Evolutionary conservation across 1,284 basidiomycete genomes (phyloP).

Genomic region (Hemileia vastatrix): DNA sequence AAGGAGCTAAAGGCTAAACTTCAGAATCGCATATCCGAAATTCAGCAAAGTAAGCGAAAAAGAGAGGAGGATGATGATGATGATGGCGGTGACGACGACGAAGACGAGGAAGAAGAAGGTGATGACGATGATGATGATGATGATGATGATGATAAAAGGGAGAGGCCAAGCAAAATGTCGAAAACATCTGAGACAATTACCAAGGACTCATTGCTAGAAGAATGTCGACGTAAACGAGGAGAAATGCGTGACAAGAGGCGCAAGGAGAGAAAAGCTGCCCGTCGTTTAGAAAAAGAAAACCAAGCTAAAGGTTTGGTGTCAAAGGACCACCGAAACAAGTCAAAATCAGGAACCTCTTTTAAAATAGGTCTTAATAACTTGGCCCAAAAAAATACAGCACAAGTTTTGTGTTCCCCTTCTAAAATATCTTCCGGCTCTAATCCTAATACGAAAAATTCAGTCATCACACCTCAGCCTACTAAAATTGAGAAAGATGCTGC

Average conservation of each 20-base stretch:
- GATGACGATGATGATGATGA: neutral
- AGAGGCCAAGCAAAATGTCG: too few relatives aligned
- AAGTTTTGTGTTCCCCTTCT: neutral
- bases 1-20: slow-evolving; percentile 16
- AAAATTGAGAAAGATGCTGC: neutral
- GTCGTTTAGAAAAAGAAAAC: slow-evolving; percentile 14
- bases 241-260: slow-evolving; percentile 14
- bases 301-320: neutral
- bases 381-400: neutral
- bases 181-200: neutral
- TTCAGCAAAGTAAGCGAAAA: slow-evolving; percentile 2
- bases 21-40: slow-evolving; percentile 8
- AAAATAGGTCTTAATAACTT: too few relatives aligned
- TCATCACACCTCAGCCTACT: neutral
- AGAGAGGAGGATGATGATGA: neutral
- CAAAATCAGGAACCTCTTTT: too few relatives aligned
- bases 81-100: neutral
- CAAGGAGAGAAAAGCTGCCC: slow-evolving; percentile 12
- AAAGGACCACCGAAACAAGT: too few relatives aligned
- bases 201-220: slow-evolving; percentile 13
- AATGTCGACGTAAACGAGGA: slow-evolving; percentile 8
- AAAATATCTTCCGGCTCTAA: slow-evolving; percentile 6
- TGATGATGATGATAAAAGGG: neutral
- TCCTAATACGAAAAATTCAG: slow-evolving; percentile 1
- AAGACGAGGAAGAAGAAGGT: neutral